These are phyloP conservation scores for Aspergillus persii DNA, from an alignment of 2,329 filamentous ascomycete genomes.

Conservation along the genomic window DNA sequence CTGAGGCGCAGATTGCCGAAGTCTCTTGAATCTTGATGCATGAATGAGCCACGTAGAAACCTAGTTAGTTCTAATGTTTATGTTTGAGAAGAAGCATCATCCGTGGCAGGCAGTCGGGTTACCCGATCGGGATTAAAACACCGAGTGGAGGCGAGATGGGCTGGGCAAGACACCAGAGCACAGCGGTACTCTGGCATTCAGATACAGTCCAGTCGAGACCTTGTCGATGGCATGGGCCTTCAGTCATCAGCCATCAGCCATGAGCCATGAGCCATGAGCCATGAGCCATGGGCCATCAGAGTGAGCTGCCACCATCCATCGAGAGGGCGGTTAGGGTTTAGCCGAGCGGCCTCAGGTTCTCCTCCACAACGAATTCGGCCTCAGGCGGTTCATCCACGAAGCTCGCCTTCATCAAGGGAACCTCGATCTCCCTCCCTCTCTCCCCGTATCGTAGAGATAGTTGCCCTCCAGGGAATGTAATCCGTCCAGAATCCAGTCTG, in stretches of 20 bases:
- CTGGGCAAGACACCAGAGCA: background rate
- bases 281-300: too few species aligned
- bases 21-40: constrained; percentile 1
- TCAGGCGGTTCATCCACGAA: background rate
- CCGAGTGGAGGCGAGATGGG: background rate
- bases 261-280: too few species aligned
- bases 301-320: too few species aligned
- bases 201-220: too few species aligned
- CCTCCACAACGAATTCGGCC: constrained; percentile 14
- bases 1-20: constrained; percentile 35
- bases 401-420: background rate
- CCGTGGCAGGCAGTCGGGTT: constrained; percentile 2
- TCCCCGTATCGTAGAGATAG: background rate
- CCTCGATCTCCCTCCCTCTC: background rate
- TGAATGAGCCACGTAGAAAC: background rate
- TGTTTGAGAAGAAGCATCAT: background rate
- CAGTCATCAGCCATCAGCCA: too few species aligned
- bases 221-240: too few species aligned
- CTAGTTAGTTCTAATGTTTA: background rate
- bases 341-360: constrained; percentile 34
- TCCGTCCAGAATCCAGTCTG: background rate
- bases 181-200: too few species aligned
- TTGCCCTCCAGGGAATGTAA: background rate
- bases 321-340: constrained; percentile 33
- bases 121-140: constrained; percentile 16